phyloP scores from a whole-genome alignment of 345 rosid species.

The Abelmoschus esculentus region DNA sequence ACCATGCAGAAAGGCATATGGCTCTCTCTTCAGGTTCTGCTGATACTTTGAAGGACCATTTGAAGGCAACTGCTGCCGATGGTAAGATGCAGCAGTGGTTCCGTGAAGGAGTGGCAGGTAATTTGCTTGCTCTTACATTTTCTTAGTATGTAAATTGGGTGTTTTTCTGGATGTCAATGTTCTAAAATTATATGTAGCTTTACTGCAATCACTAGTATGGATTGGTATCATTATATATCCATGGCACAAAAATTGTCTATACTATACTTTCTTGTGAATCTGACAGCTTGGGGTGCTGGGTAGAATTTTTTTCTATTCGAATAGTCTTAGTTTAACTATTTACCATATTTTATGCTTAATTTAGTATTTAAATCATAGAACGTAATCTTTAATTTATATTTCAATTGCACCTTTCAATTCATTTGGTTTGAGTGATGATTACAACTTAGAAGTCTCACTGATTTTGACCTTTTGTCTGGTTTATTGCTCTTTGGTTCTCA shows the following conservation, averaged over 20 bases:
- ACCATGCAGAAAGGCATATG: slow-evolving; percentile 50
- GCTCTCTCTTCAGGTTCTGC: slow-evolving; percentile 68
- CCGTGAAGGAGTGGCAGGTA: slow-evolving; percentile 97
- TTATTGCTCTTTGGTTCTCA: too few relatives aligned
- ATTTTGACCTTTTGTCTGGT: too few relatives aligned
- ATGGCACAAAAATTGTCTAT: neutral
- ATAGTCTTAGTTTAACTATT: too few relatives aligned
- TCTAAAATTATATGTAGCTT: neutral
- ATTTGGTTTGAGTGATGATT: too few relatives aligned
- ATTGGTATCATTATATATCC: neutral
- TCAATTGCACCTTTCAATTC: too few relatives aligned
- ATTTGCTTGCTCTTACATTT: neutral
- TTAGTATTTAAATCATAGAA: too few relatives aligned
- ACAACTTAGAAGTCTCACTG: too few relatives aligned
- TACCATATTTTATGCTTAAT: too few relatives aligned
- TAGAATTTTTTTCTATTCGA: too few relatives aligned
- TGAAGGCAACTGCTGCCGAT: slow-evolving; percentile 57
- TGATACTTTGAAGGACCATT: slow-evolving; percentile 59
- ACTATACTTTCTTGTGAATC: neutral
- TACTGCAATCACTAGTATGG: neutral
- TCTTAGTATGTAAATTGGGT: neutral
- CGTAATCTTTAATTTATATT: too few relatives aligned
- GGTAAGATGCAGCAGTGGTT: slow-evolving; percentile 98
- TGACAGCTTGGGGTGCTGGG: neutral
- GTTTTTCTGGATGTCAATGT: neutral